Evolutionary conservation across 2,329 filamentous ascomycete species (phyloP).

Genomic region (Pestalotiopsis sp.): DNA sequence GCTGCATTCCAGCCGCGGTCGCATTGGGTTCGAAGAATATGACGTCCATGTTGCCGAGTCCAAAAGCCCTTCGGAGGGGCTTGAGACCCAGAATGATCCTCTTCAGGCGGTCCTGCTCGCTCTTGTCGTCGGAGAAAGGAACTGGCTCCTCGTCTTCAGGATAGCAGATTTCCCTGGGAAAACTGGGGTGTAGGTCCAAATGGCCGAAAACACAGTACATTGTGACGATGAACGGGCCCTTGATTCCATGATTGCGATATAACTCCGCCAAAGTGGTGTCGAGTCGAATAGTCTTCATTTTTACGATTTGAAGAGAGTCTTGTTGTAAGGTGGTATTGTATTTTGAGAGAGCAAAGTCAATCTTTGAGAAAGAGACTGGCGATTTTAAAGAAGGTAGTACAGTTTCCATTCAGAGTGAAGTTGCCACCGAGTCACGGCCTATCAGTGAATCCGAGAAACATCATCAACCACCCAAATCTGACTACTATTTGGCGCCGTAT

Average conservation of each 20-base stretch:
- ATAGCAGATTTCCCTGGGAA: conserved; percentile 22
- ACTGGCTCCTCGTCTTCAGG: conserved; percentile 28
- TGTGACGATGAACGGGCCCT: conserved; percentile 24
- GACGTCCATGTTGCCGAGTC: conserved; percentile 24
- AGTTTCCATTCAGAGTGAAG: not conserved
- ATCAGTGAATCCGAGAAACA: not conserved
- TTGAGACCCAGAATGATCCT: conserved; percentile 25
- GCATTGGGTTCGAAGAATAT: conserved; percentile 24
- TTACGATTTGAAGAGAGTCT: not conserved
- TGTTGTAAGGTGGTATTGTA: not conserved
- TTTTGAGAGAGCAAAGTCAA: not conserved
- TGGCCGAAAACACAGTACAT: conserved; percentile 27
- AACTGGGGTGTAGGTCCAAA: conserved; percentile 24
- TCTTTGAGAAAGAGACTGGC: not conserved
- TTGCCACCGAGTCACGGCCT: not conserved
- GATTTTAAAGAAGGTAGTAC: not conserved
- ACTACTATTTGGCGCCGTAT: not conserved
- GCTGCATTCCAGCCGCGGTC: conserved; percentile 18
- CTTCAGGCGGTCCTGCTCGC: conserved; percentile 21
- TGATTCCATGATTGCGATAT: conserved; percentile 23
- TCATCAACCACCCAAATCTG: not conserved
- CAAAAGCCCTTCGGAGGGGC: conserved; percentile 25
- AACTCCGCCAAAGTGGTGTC: conserved; percentile 26
- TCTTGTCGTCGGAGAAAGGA: conserved; percentile 19
- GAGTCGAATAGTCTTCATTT: conserved; percentile 14